Percentiles rank a stretch among this genome's conserved stretches.
Conservation (phyloP, 192 early-diverging fungal species). For the Jimgerdemannia lactiflua region DNA sequence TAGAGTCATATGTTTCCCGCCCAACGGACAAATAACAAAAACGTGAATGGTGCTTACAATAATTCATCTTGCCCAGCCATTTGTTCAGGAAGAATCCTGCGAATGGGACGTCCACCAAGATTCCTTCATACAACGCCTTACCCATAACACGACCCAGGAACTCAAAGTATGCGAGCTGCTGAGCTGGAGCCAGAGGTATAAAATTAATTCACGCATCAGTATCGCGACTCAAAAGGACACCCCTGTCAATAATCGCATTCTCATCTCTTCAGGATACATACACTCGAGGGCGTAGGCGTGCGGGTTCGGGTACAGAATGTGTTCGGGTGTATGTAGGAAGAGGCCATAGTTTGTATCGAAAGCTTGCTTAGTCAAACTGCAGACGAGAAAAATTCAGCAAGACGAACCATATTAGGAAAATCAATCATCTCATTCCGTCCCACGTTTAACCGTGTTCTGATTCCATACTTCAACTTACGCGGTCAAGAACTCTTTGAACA, state of each 20-base stretch:
- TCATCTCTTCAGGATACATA: slow-evolving; percentile 8
- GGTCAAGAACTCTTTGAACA: slow-evolving; percentile 98
- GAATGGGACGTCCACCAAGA: slow-evolving; percentile 79
- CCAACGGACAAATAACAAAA: slow-evolving; percentile 7
- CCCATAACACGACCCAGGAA: slow-evolving; percentile 82
- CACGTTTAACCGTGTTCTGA: not conserved
- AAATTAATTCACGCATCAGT: not conserved
- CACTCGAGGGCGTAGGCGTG: slow-evolving; percentile 43
- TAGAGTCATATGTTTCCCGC: not conserved
- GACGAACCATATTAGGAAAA: slow-evolving; percentile 6
- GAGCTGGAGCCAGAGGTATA: slow-evolving; percentile 7
- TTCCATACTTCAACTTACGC: slow-evolving; percentile 31
- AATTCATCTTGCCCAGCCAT: slow-evolving; percentile 64
- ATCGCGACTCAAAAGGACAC: not conserved
- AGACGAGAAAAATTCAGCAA: not conserved
- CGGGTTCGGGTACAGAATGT: slow-evolving; percentile 75
- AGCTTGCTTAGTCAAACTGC: slow-evolving; percentile 62
- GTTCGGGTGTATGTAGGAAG: slow-evolving; percentile 63
- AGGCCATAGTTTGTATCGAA: slow-evolving; percentile 71
- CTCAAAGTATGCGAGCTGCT: slow-evolving; percentile 58
- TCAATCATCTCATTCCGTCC: not conserved
- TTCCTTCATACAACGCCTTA: slow-evolving; percentile 86
- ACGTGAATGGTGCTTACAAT: slow-evolving; percentile 48
- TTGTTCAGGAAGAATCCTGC: slow-evolving; percentile 80
- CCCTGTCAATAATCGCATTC: not conserved